Evolutionary conservation across 768 basidiomycete genomes (phyloP).

Genomic region (Naganishia antarctica): DNA sequence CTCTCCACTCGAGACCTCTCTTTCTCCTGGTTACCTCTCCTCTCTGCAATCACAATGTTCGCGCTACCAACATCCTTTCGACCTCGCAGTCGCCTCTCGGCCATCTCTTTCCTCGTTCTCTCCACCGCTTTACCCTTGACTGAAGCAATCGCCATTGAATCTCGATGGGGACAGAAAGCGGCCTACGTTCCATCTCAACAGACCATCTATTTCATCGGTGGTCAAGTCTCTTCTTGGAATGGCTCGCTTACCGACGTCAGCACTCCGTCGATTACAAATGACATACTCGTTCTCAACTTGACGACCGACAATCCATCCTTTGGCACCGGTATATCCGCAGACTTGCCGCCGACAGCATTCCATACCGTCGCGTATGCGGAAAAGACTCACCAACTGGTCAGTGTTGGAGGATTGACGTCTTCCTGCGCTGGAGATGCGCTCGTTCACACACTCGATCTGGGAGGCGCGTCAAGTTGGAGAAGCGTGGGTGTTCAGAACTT

Average conservation of each 20-base stretch:
- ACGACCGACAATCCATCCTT: slow-evolving; percentile 40
- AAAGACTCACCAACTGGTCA: slow-evolving; percentile 22
- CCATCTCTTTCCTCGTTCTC: background rate
- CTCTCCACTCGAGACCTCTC: background rate
- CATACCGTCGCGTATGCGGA: slow-evolving; percentile 35
- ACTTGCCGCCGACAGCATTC: slow-evolving; percentile 46
- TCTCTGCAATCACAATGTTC: background rate
- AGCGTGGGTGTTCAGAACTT: slow-evolving; percentile 31
- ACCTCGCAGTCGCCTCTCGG: background rate
- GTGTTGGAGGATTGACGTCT: slow-evolving; percentile 46
- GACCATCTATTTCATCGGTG: slow-evolving; percentile 46
- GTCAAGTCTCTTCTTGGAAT: slow-evolving; percentile 34
- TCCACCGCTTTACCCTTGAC: background rate
- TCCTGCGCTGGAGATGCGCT: slow-evolving; percentile 36
- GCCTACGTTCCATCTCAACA: slow-evolving; percentile 41
- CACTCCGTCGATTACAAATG: slow-evolving; percentile 43
- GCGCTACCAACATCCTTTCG: background rate
- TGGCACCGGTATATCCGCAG: slow-evolving; percentile 31
- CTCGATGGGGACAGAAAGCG: slow-evolving; percentile 47
- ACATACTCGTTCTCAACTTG: slow-evolving; percentile 37
- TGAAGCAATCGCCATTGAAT: background rate
- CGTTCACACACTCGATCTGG: slow-evolving; percentile 37
- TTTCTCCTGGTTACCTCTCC: background rate
- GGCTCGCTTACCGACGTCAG: slow-evolving; percentile 1
- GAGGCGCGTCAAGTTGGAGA: slow-evolving; percentile 30